Evolutionary conservation across 345 rosid species (phyloP).

Genomic region (Moricandia arvensis): DNA sequence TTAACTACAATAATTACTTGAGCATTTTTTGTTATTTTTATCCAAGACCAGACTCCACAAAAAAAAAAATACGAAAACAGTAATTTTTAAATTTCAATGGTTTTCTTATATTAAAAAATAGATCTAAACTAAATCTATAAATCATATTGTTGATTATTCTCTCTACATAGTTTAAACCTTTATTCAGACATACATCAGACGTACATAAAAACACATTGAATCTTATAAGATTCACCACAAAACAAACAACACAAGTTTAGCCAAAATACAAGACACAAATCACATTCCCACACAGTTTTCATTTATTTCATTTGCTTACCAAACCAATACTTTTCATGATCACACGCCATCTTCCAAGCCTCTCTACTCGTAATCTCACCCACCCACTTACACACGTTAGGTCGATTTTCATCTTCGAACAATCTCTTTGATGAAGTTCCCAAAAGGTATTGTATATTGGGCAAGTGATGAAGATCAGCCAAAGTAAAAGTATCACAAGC

Average conservation of each 20-base stretch:
- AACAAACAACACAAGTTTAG: slow-evolving; percentile 9
- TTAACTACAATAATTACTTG: no score
- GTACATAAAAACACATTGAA: background rate
- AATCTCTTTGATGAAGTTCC: slow-evolving; percentile 41
- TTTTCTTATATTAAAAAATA: no score
- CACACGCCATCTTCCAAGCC: slow-evolving; percentile 66
- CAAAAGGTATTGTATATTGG: slow-evolving; percentile 42
- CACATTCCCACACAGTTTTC: background rate
- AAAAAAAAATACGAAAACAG: no score
- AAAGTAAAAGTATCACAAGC: slow-evolving; percentile 38
- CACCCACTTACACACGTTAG: slow-evolving; percentile 53
- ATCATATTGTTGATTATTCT: background rate
- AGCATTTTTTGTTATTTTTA: no score
- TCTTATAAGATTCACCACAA: background rate
- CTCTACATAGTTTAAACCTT: background rate
- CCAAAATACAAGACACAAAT: background rate
- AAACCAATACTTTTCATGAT: slow-evolving; percentile 27
- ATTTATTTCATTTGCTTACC: slow-evolving; percentile 13
- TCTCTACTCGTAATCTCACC: slow-evolving; percentile 50
- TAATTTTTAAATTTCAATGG: no score
- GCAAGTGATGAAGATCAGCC: slow-evolving; percentile 47
- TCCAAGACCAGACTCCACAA: no score
- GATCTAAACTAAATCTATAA: no score
- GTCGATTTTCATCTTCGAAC: slow-evolving; percentile 43
- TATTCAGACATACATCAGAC: slow-evolving; percentile 1